Percentiles rank a stretch among this genome's conserved stretches.
Conservation (phyloP, 768 basidiomycete species). For the Rhodotorula taiwanensis region DNA sequence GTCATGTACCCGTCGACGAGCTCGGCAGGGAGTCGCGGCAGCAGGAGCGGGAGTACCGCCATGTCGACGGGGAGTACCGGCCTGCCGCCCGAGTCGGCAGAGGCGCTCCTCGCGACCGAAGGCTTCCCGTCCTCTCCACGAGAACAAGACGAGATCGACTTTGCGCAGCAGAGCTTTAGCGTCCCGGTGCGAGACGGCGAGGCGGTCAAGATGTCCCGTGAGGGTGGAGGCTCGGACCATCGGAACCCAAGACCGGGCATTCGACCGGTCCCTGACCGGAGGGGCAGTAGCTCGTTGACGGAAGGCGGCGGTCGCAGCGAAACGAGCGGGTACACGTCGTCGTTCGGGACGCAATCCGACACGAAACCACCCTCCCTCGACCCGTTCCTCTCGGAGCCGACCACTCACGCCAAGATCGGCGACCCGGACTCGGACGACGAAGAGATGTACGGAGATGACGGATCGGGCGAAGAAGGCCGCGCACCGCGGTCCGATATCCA, state of each 20-base stretch:
- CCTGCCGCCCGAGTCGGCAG: not conserved
- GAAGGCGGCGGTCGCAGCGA: not conserved
- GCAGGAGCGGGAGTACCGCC: conserved; percentile 1
- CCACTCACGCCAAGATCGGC: conserved; percentile 28
- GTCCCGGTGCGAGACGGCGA: not conserved
- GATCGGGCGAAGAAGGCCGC: not conserved
- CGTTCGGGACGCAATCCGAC: not conserved
- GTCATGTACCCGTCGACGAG: conserved; percentile 23
- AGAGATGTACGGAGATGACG: not conserved
- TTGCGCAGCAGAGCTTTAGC: too few relatives aligned
- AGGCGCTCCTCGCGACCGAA: not conserved
- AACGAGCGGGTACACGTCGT: not conserved
- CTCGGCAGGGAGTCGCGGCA: not conserved
- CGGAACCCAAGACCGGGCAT: too few relatives aligned
- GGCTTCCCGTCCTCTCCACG: not conserved
- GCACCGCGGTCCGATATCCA: conserved; percentile 7
- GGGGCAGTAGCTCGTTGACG: not conserved
- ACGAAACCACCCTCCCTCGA: conserved; percentile 19
- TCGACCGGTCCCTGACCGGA: too few relatives aligned
- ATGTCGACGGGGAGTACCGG: too few relatives aligned
- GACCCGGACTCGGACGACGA: conserved; percentile 23
- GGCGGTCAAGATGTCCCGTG: too few relatives aligned
- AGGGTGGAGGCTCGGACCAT: not conserved
- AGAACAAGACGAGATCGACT: not conserved
- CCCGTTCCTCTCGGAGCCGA: conserved; percentile 20